Evolutionary conservation across 2,329 filamentous ascomycete species (phyloP), one percentile per base, ranked within the genome.

Genomic region (Lachnellula cervina): DNA sequence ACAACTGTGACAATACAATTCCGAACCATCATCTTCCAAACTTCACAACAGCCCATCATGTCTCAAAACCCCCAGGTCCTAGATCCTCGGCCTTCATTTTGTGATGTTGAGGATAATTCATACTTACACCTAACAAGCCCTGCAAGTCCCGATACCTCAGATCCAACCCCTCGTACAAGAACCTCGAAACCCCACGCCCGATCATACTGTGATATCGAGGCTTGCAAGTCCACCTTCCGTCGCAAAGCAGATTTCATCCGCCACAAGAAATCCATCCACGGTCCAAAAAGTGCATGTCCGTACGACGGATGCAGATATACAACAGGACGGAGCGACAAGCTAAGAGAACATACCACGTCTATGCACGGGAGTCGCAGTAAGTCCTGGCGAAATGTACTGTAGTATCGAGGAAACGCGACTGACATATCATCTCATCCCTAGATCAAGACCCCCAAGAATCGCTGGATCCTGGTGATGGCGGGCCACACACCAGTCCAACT

Each of bases 241-340:
- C 48, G 55, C 9, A 50, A 38, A 32, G 53, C 48, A 25, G 51
- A 57, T 43, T 51, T 57, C 11, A 42, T 34, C 17, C 46, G 55
- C 21, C 55, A 57, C 21, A 42, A 50, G 14, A 9, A 8, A 14
- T 49, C 55, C 16, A 50, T 57, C 32, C 55, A 57, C n/a, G 55
- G 49, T n/a, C 42, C 55, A 6, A 57, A 57, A 21, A 25, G 21
- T 17, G 13, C n/a, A 21, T 57, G 55, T 38, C 28, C 32, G 14
- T 34, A 49, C 14, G 40, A 47, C 9, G 46, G 46, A n/a, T 57
- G 55, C 28, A 40, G 25, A 3, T 54, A 57, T 49, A 40, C 50
- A 47, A 46, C 50, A 3, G 55, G 46, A 2, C 38, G 55, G 35
- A 34, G 23, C 19, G 55, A 57, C 17, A 57, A 53, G 44, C 34